Base-by-base conservation (phyloP, 345 rosid genomes). In the Brassica juncea region DNA sequence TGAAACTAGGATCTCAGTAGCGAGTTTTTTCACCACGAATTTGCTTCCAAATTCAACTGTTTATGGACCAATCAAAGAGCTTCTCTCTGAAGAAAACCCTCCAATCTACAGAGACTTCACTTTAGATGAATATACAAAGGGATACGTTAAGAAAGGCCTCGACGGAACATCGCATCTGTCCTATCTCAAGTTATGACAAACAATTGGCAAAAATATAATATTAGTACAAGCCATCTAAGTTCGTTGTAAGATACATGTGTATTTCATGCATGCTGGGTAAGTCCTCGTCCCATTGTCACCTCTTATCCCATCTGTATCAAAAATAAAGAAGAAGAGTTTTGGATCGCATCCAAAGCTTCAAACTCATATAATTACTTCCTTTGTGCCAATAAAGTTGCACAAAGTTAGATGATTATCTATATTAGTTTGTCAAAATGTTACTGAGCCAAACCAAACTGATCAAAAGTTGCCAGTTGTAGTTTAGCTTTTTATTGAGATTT, bases 31-130 rank as follows among this genome's bases (percentile, higher is more conserved):
- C 32, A 70, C 66, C 63, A 7, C 69, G 27, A 49, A 47, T 16
- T 4, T 70, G 39, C 68, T 25, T 23, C 21, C 72, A 3, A 71
- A 52, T 6, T 30, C 67, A 1, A 75, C 58, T 34, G n/a, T 70
- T n/a, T 84, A 80, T 27, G 87, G 88, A 62, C 87, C 90, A 52
- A 81, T 84, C 37, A 81, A 80, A 59, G 87, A 85, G 75, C 72
- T 82, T 47, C 5, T 79, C 21, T 85, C 87, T 0, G 80, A 79
- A 42, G 86, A 81, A 14, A 85, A 66, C 61, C 89, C 83, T 65
- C 81, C 84, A 2, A 70, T 65, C 14, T 84, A 84, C 52, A 34
- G 57, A 74, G 75, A 72, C 6, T 31, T 54, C 61, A 62, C 58
- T 23, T 8, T 80, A 27, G 15, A 34, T 30, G 88, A 85, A 12